Conservation (phyloP, 129 eudicot genomes). For the Logfia minima region DNA sequence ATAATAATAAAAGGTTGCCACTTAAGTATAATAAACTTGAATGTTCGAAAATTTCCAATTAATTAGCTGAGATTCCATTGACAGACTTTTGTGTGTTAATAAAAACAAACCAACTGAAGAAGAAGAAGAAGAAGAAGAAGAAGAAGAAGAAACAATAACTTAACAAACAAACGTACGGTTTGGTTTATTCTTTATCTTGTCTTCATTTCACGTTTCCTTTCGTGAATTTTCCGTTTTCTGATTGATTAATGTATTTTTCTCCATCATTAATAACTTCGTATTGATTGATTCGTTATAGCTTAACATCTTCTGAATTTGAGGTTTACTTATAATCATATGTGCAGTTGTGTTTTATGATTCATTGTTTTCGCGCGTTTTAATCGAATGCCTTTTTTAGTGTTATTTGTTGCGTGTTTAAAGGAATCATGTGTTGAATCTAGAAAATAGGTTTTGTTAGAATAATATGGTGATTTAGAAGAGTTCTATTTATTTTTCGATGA, state of each 20-base stretch:
- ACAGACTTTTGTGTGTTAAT: constrained; percentile 25
- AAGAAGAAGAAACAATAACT: too few species aligned
- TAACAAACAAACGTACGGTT: constrained; percentile 20
- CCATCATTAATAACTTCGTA: neutral
- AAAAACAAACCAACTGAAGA: constrained; percentile 9
- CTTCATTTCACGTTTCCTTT: constrained; percentile 23
- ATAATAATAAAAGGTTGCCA: too few species aligned
- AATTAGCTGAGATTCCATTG: constrained; percentile 37
- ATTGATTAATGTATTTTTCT: neutral
- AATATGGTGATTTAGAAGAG: neutral
- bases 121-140: neutral
- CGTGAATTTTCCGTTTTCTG: neutral
- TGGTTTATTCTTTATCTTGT: constrained; percentile 24
- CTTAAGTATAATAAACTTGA: too few species aligned
- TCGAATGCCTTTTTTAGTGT: neutral
- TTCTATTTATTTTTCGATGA: neutral
- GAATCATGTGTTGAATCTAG: constrained; percentile 7
- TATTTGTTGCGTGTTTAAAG: neutral
- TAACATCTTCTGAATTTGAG: constrained; percentile 6
- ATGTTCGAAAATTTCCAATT: neutral
- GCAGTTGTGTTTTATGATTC: neutral
- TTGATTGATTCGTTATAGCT: neutral
- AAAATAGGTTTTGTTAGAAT: neutral
- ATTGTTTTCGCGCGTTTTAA: neutral
- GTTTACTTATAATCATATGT: neutral